phyloP scores from a whole-genome alignment of 2,329 filamentous ascomycete genomes.

The Thyridium curvatum region DNA sequence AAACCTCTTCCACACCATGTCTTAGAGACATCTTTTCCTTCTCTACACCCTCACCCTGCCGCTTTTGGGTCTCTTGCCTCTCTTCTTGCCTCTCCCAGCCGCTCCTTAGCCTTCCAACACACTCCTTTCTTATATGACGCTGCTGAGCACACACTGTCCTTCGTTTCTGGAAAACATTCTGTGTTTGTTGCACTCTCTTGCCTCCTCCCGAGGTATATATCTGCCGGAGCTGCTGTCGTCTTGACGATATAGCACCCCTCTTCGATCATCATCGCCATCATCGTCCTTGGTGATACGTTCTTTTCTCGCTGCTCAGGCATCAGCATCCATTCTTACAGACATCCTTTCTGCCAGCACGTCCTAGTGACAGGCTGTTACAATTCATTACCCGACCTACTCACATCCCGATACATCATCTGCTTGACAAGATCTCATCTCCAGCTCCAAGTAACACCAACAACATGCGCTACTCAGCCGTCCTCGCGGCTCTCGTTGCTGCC shows the following conservation, averaged over 20 bases:
- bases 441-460: constrained; percentile 1
- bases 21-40: too few relatives aligned
- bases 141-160: constrained; percentile 15
- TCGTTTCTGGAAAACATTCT: constrained; percentile 2
- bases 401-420: constrained; percentile 4
- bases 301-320: neutral
- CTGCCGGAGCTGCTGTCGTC: neutral
- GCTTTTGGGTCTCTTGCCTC: too few relatives aligned
- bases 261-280: neutral
- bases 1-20: too few relatives aligned
- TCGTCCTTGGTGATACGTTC: too few relatives aligned
- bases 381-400: constrained; percentile 4
- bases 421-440: neutral
- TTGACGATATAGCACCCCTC: neutral
- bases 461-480: constrained; percentile 14
- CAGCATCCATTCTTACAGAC: neutral
- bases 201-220: neutral
- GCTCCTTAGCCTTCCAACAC: constrained; percentile 12
- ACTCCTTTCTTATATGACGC: constrained; percentile 10
- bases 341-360: neutral
- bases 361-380: too few relatives aligned
- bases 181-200: constrained; percentile 7
- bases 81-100: too few relatives aligned
- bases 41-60: too few relatives aligned
- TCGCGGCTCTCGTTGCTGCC: constrained; percentile 30